These are phyloP conservation scores for Eruca vesicaria DNA, from an alignment of 441 rosid species.

Conservation along the genomic window DNA sequence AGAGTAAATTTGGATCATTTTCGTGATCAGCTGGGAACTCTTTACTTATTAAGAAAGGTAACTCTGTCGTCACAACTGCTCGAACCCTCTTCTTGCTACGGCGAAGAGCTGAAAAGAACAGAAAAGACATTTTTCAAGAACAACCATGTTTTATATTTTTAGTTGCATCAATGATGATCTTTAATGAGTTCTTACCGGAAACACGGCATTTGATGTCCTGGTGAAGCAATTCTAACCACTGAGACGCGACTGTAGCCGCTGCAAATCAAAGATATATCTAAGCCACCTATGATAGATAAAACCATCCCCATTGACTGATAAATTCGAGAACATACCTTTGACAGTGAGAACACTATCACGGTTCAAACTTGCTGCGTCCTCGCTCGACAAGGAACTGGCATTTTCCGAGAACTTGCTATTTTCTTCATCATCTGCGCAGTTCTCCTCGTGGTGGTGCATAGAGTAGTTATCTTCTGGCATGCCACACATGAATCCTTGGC, in stretches of 20 bases:
- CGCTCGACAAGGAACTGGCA: conserved; percentile 47
- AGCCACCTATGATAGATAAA: conserved; percentile 6
- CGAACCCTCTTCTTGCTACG: conserved; percentile 91
- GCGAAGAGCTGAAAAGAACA: conserved; percentile 62
- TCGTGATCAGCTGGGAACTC: conserved; percentile 68
- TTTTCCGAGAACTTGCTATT: conserved; percentile 52
- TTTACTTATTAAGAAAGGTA: conserved; percentile 69
- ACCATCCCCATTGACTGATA: neutral
- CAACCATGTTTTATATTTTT: neutral
- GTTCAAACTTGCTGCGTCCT: conserved; percentile 46
- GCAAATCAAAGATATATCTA: conserved; percentile 42
- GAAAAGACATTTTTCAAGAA: conserved; percentile 4
- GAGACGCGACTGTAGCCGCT: conserved; percentile 96
- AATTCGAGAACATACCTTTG: conserved; percentile 46
- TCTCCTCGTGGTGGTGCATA: conserved; percentile 30
- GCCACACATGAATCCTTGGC: conserved; percentile 37
- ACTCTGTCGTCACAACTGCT: conserved; percentile 71
- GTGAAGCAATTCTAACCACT: conserved; percentile 92
- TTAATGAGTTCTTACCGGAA: conserved; percentile 50
- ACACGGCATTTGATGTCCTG: conserved; percentile 92
- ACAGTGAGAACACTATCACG: conserved; percentile 64
- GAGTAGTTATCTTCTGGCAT: conserved; percentile 31
- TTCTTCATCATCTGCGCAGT: conserved; percentile 38
- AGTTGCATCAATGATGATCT: neutral
- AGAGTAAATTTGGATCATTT: conserved; percentile 43